Conservation (phyloP, 257 asterid genomes). For the Coffea canephora region DNA sequence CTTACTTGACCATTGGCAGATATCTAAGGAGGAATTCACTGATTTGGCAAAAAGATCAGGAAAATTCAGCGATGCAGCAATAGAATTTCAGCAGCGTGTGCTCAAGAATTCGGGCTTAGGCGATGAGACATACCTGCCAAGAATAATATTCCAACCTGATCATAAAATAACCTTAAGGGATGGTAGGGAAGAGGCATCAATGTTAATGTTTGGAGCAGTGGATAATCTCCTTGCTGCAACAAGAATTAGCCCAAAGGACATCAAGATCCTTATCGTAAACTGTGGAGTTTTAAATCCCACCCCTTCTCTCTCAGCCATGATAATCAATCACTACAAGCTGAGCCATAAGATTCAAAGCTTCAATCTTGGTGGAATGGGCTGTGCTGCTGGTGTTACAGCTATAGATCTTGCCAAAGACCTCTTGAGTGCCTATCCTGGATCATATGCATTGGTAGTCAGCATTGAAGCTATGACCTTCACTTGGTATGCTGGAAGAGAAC, state of each 20-base stretch:
- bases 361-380: constrained; percentile 74
- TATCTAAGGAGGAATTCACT: constrained; percentile 55
- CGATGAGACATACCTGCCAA: constrained; percentile 58
- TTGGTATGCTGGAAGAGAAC: constrained; percentile 63
- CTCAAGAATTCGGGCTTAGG: constrained; percentile 59
- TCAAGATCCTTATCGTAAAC: constrained; percentile 53
- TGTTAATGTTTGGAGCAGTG: constrained; percentile 48
- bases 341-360: constrained; percentile 50
- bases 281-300: constrained; percentile 66
- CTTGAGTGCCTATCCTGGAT: constrained; percentile 41
- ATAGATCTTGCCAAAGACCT: constrained; percentile 56
- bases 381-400: constrained; percentile 56
- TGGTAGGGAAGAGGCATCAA: constrained; percentile 56
- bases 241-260: constrained; percentile 38
- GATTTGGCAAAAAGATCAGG: constrained; percentile 54
- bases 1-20: constrained; percentile 24
- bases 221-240: constrained; percentile 52
- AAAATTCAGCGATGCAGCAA: constrained; percentile 46
- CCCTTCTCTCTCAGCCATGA: constrained; percentile 74
- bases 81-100: constrained; percentile 45
- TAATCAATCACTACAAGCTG: constrained; percentile 58
- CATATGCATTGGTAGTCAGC: constrained; percentile 68
- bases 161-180: constrained; percentile 27
- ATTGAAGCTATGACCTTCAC: constrained; percentile 52
- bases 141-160: constrained; percentile 39